A percentile compares a stretch with the other conserved stretches of the same genome.
Conservation (phyloP, 192 early-diverging fungal species). For the Funneliformis geosporum region DNA sequence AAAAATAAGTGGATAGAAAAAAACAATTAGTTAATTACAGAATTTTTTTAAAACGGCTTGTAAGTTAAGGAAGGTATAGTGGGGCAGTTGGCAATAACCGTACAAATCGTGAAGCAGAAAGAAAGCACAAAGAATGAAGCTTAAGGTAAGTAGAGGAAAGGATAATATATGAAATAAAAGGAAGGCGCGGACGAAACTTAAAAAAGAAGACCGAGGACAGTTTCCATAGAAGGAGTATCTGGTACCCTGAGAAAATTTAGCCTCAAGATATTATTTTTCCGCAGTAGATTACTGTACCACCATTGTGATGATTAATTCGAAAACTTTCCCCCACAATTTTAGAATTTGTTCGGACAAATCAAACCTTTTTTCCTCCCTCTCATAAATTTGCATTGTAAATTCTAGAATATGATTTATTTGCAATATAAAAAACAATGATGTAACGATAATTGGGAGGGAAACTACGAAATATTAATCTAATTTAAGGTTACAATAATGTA, state of each 20-base stretch:
- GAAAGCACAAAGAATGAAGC: conserved; percentile 17
- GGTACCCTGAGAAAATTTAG: conserved; percentile 26
- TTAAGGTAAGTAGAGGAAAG: conserved; percentile 5
- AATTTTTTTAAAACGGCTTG: conserved; percentile 1
- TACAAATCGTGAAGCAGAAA: conserved; percentile 7
- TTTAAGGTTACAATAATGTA: background rate
- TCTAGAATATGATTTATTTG: no score
- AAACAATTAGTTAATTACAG: background rate
- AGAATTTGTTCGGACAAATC: background rate
- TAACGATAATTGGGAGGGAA: background rate
- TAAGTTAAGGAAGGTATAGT: background rate
- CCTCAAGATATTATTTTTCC: conserved; percentile 6
- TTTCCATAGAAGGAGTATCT: conserved; percentile 9
- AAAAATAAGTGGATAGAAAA: background rate
- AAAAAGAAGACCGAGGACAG: conserved; percentile 10
- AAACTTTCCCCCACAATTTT: background rate
- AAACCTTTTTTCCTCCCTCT: background rate
- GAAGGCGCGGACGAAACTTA: background rate
- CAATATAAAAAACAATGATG: background rate
- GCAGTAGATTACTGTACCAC: conserved; percentile 6
- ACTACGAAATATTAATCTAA: background rate
- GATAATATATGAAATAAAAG: background rate
- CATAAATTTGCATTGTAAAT: no score
- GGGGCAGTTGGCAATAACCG: background rate
- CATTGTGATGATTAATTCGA: background rate